Evolutionary conservation across 257 asterid species (phyloP).

Genomic region (Nicotiana paniculata): DNA sequence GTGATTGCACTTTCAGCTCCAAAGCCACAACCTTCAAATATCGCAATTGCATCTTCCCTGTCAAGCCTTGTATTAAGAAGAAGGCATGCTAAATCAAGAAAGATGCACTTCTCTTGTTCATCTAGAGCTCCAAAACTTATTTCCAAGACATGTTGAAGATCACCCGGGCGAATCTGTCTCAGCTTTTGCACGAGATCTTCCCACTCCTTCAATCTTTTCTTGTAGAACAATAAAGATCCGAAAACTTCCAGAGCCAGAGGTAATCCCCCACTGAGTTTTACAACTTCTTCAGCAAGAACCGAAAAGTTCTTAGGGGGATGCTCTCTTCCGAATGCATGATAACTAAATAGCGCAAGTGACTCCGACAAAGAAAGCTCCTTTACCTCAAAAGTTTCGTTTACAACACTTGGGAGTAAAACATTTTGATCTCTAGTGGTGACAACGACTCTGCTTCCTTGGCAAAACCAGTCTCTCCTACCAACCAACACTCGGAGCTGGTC

Average conservation of each 20-base stretch:
- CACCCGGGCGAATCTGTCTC: slow-evolving; percentile 21
- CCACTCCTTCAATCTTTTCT: slow-evolving; percentile 25
- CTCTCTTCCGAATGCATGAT: slow-evolving; percentile 30
- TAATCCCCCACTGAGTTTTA: slow-evolving; percentile 14
- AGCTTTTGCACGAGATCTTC: slow-evolving; percentile 19
- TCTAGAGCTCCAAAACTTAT: slow-evolving; percentile 27
- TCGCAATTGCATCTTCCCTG: slow-evolving; percentile 22
- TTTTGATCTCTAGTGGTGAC: slow-evolving; percentile 19
- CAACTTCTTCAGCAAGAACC: slow-evolving; percentile 16
- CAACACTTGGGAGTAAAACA: slow-evolving; percentile 8
- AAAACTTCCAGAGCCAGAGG: slow-evolving; percentile 32
- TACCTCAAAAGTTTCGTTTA: slow-evolving; percentile 8
- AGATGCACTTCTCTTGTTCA: slow-evolving; percentile 22
- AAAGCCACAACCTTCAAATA: slow-evolving; percentile 26
- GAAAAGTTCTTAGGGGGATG: slow-evolving; percentile 11
- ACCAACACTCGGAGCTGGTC: slow-evolving; percentile 9
- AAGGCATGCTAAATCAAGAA: slow-evolving; percentile 32
- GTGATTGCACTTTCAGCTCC: slow-evolving; percentile 19
- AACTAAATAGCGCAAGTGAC: slow-evolving; percentile 21
- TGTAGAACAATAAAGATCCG: slow-evolving; percentile 26
- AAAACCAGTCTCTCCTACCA: slow-evolving; percentile 17
- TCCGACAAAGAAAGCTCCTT: slow-evolving; percentile 3
- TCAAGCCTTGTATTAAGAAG: slow-evolving; percentile 18
- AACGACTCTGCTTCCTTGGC: slow-evolving; percentile 25
- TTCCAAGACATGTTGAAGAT: slow-evolving; percentile 20